Conservation (phyloP, 495 filamentous ascomycete genomes). For the Xylaria palmicola region DNA sequence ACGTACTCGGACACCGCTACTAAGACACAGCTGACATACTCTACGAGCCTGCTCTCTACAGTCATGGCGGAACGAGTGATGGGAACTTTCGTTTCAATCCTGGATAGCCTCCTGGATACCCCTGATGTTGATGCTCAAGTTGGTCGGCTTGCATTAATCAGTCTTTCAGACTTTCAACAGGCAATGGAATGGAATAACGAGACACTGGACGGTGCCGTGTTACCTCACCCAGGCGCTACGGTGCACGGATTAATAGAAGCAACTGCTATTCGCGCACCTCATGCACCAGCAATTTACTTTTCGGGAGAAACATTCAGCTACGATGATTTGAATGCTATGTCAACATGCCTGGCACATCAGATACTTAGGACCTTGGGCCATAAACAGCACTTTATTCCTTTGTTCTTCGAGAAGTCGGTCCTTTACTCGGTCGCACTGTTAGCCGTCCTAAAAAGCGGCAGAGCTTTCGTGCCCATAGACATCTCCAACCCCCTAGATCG, state of each 20-base stretch:
- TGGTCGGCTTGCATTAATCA: neutral
- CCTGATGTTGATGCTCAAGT: neutral
- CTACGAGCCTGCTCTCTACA: neutral
- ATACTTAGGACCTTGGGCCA: neutral
- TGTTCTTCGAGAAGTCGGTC: neutral
- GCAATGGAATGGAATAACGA: neutral
- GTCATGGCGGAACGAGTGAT: conserved; percentile 2
- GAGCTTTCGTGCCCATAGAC: neutral
- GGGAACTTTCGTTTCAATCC: neutral
- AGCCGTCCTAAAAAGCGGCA: neutral
- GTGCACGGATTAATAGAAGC: neutral
- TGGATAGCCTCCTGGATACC: neutral
- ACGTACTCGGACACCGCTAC: neutral
- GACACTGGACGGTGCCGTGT: neutral
- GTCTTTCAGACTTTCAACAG: neutral
- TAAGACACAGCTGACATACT: neutral
- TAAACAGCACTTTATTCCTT: neutral
- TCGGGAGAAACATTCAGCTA: neutral
- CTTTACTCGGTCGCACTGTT: neutral
- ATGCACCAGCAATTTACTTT: neutral
- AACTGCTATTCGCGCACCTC: neutral
- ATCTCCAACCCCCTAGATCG: neutral
- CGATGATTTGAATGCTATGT: conserved; percentile 2
- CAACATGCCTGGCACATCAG: neutral
- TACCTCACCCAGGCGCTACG: neutral